Evolutionary conservation across 164 flowering plant genomes (phyloP).

Genomic region (Paratinospora sagittata): DNA sequence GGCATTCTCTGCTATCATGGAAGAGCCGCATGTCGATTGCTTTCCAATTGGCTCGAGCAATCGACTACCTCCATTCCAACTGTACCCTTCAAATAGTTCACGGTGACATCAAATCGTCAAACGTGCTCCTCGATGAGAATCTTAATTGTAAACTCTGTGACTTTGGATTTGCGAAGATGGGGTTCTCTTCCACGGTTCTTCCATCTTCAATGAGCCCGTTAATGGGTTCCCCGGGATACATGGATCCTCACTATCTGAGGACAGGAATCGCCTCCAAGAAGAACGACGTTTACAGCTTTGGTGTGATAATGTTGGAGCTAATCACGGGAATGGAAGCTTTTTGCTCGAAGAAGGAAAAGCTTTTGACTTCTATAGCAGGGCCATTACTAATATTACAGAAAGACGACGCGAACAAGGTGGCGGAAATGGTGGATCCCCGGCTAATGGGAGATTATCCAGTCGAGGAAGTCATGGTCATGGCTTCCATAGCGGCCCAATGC

Average conservation of each 20-base stretch:
- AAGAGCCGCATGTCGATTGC: conserved; percentile 47
- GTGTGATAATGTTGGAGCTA: conserved; percentile 62
- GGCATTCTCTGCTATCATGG: conserved; percentile 39
- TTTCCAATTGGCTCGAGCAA: conserved; percentile 53
- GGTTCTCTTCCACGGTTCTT: conserved; percentile 43
- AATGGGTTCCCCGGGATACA: conserved; percentile 75
- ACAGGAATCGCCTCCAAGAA: conserved; percentile 76
- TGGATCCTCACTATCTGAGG: conserved; percentile 65
- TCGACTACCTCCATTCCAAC: conserved; percentile 57
- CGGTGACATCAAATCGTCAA: conserved; percentile 74
- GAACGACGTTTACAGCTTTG: conserved; percentile 72
- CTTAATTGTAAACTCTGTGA: conserved; percentile 67
- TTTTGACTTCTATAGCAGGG: conserved; percentile 25
- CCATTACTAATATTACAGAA: conserved; percentile 24
- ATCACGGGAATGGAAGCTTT: conserved; percentile 67
- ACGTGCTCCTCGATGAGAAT: conserved; percentile 55
- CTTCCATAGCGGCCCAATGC: conserved; percentile 35
- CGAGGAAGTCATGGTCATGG: conserved; percentile 38
- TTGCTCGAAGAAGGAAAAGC: conserved; percentile 29
- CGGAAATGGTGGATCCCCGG: conserved; percentile 45
- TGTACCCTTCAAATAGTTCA: conserved; percentile 56
- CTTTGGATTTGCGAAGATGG: conserved; percentile 68
- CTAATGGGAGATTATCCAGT: conserved; percentile 27
- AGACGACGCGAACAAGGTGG: conserved; percentile 25
- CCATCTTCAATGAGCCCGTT: conserved; percentile 27